Evolutionary conservation across 2,329 filamentous ascomycete species (phyloP).

Genomic region (Anisogramma anomala): DNA sequence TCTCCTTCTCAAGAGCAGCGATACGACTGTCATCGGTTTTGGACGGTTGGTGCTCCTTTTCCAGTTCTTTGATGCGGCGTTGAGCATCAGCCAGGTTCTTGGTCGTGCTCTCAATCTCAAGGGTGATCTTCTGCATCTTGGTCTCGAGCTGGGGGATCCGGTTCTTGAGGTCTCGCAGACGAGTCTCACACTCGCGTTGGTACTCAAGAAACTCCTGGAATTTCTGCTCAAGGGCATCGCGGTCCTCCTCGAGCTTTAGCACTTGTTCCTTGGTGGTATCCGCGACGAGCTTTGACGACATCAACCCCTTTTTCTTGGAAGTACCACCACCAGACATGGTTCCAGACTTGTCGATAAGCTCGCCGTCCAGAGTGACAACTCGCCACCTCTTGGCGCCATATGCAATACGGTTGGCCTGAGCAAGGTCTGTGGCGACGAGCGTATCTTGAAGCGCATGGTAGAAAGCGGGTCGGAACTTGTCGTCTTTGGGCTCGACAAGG

Average conservation of each 20-base stretch:
- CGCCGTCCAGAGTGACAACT: slow-evolving; percentile 88
- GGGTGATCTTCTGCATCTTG: slow-evolving; percentile 75
- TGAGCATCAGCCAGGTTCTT: slow-evolving; percentile 76
- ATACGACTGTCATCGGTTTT: slow-evolving; percentile 69
- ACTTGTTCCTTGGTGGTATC: slow-evolving; percentile 85
- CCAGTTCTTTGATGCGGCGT: slow-evolving; percentile 74
- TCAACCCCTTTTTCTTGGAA: slow-evolving; percentile 78
- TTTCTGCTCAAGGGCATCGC: slow-evolving; percentile 71
- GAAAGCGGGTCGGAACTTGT: slow-evolving; percentile 80
- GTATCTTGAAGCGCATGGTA: slow-evolving; percentile 95
- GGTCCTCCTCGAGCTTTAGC: slow-evolving; percentile 71
- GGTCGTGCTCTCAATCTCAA: slow-evolving; percentile 80
- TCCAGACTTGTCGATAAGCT: slow-evolving; percentile 94
- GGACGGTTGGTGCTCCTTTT: slow-evolving; percentile 68
- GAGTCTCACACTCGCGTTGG: slow-evolving; percentile 65
- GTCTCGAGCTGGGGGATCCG: slow-evolving; percentile 79
- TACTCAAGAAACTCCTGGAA: slow-evolving; percentile 78
- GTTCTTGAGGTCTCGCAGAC: slow-evolving; percentile 59
- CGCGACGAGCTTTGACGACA: slow-evolving; percentile 91
- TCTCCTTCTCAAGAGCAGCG: slow-evolving; percentile 62
- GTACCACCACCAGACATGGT: slow-evolving; percentile 97
- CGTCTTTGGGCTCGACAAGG: slow-evolving; percentile 77
- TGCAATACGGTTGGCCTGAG: slow-evolving; percentile 94
- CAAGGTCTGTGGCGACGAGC: slow-evolving; percentile 78
- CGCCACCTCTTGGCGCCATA: slow-evolving; percentile 91